Conservation (phyloP, 208 protist species). For the Acanthamoeba lenticulata region DNA sequence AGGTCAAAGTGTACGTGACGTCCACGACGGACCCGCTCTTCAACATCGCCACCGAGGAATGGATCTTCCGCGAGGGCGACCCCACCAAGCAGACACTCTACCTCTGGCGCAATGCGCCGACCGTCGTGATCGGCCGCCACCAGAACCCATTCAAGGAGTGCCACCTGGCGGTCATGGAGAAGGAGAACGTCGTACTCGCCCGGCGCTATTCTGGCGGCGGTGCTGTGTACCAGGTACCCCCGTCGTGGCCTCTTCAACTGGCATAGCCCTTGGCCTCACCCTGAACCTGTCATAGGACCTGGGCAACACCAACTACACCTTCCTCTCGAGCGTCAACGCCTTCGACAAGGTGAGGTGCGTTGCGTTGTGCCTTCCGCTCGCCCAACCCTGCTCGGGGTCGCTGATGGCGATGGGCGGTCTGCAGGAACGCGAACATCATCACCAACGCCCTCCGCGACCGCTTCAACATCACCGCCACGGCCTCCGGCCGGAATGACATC, state of each 20-base stretch:
- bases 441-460: conserved; percentile 32
- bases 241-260: not conserved
- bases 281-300: not conserved
- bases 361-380: not conserved
- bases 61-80: conserved; percentile 63
- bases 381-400: not conserved
- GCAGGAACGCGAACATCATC: conserved; percentile 57
- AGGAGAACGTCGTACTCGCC: conserved; percentile 54
- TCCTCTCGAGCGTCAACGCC: not conserved
- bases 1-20: conserved; percentile 65
- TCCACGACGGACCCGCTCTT: conserved; percentile 54
- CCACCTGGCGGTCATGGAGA: conserved; percentile 42
- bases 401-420: not conserved
- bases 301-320: conserved; percentile 67
- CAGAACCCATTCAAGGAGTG: conserved; percentile 70
- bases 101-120: conserved; percentile 67
- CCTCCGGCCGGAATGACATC: conserved; percentile 60
- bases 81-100: conserved; percentile 51
- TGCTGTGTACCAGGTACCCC: conserved; percentile 52
- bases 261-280: not conserved
- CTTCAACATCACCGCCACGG: conserved; percentile 43
- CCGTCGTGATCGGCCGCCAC: conserved; percentile 16
- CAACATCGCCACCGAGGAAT: conserved; percentile 68
- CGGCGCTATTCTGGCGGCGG: conserved; percentile 56
- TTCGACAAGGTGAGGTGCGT: conserved; percentile 8